Evolutionary conservation across 1,284 basidiomycete genomes (phyloP), one percentile per base, ranked within the genome.

Genomic region (Cystobasidiaceae sp.): DNA sequence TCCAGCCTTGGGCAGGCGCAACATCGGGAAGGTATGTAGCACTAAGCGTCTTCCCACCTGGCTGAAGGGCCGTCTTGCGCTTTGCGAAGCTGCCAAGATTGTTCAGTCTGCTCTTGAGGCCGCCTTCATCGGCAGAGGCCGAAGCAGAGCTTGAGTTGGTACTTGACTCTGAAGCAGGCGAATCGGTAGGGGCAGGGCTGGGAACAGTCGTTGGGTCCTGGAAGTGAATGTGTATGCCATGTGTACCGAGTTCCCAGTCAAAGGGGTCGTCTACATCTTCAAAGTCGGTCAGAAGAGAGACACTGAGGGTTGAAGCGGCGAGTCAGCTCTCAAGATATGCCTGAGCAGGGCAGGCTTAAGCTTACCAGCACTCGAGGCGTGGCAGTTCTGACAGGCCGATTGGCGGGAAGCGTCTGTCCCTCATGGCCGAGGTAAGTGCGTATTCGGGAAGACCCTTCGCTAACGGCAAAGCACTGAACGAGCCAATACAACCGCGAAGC

Each of bases 1-100:
- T 84, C 94, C 94, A 98, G 2, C 90, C 92, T 78, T 97, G 94
- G 52, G 91, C 91, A 0, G 86, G 83, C 43, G 89, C 87, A 57
- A 98, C 88, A 67, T 97, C 87, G 2, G 94, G 94, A n/a, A 98
- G 82, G 77, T 96, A 98, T 0, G 90, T 94, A 2, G 93, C 93
- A 3, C 85, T 85, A 70, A 96, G 85, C 2, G 81, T 66, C 44
- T 69, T 33, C 60, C 67, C 7, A 19, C 54, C 28, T 37, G 21
- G 19, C 25, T n/a, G 2, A 48, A 6, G n/a, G 23, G 27, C 8
- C 23, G 27, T 27, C 48, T 57, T 58, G 8, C 30, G 32, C 48
- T 60, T 51, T 7, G 45, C 33, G 13, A n/a, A 23, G 13, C 43
- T 15, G 27, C 28, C 21, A 9, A 52, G 30, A 37, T 27, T 54